A percentile compares a stretch with the other conserved stretches of the same genome.
These are phyloP conservation scores for Straminergon stramineum DNA, from an alignment of 225 moss, liverwort and hornwort species.

Conservation along the genomic window DNA sequence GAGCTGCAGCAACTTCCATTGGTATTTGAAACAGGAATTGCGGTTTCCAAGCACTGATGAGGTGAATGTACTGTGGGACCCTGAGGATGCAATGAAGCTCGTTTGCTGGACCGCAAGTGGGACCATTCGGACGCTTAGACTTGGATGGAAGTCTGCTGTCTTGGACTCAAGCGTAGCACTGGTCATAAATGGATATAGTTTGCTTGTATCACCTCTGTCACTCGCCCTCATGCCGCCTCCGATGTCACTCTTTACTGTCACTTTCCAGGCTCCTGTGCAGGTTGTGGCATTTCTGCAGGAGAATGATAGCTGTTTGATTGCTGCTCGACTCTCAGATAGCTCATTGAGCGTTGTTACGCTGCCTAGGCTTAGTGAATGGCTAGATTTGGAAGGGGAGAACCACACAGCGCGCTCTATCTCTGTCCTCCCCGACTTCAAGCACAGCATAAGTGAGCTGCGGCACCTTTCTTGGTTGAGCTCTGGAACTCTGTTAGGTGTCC, in stretches of 20 bases:
- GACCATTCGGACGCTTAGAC: slow-evolving; percentile 39
- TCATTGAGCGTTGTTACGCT: slow-evolving; percentile 52
- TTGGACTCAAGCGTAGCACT: slow-evolving; percentile 58
- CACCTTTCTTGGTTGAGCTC: slow-evolving; percentile 70
- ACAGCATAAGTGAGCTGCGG: slow-evolving; percentile 64
- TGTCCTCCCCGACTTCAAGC: slow-evolving; percentile 31
- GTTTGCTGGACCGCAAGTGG: slow-evolving; percentile 74
- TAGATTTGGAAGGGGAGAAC: slow-evolving; percentile 51
- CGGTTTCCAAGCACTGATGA: slow-evolving; percentile 54
- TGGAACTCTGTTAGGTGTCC: slow-evolving; percentile 48
- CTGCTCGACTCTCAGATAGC: slow-evolving; percentile 75
- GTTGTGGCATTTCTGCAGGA: slow-evolving; percentile 50
- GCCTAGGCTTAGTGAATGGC: slow-evolving; percentile 57
- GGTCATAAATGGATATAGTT: slow-evolving; percentile 55
- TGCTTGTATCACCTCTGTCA: slow-evolving; percentile 71
- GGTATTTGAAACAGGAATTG: slow-evolving; percentile 93
- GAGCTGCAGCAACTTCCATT: slow-evolving; percentile 87
- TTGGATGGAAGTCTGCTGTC: slow-evolving; percentile 85
- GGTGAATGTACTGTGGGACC: slow-evolving; percentile 74
- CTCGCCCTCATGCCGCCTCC: slow-evolving; percentile 77
- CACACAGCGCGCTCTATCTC: slow-evolving; percentile 27
- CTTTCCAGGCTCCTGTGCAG: slow-evolving; percentile 68
- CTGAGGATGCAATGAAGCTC: slow-evolving; percentile 69
- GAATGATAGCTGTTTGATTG: slow-evolving; percentile 26
- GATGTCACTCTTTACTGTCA: slow-evolving; percentile 69